Base-by-base conservation (phyloP, 345 rosid species). In the Gossypium ekmanianum region DNA sequence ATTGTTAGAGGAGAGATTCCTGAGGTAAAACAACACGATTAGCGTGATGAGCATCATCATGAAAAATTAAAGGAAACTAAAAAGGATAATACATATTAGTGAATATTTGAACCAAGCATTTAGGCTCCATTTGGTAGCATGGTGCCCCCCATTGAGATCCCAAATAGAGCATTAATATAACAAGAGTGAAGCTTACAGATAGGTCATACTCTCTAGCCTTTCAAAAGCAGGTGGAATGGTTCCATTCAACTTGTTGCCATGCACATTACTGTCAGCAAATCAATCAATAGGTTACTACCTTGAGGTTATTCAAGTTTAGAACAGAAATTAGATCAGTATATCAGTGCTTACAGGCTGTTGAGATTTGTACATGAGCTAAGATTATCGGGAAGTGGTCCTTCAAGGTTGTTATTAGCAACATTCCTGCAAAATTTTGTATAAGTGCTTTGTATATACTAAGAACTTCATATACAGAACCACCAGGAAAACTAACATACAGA, bases 361-460 rank as follows among this genome's bases (percentile, higher is more conserved):
- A 95, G 90, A 83, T 91, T 93, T 29, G 91, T 88, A 73, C 98
- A 95, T 2, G 96, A 91, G 80, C 97, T 93, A 56, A 95, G 86
- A 76, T 90, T 85, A 75, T 84, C 92, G 52, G 99, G 99, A 77
- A 93, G 88, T 65, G 91, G 92, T 51, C 99, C 97, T 80, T 89
- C 92, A 2, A 93, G 88, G 51, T 83, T 76, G 77, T 95, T 95
- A 81, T 87, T 90, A 5, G 99, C 99, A 20, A 93, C 87, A 84
- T 93, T 95, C 78, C 99, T 95, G 81, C 27, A 68, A 65, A 63
- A 74, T 11, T 22, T 44, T 59, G 45, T 67, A 55, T 74, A 74
- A 61, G 65, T 2, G 70, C 9, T 71, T 57, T 71, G 2, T 12
- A 43, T 45, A 64, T 10, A 13, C 10, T 3, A 11, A 22, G 18